phyloP scores from a whole-genome alignment of 495 filamentous ascomycete species.

The Penicillium lividum region DNA sequence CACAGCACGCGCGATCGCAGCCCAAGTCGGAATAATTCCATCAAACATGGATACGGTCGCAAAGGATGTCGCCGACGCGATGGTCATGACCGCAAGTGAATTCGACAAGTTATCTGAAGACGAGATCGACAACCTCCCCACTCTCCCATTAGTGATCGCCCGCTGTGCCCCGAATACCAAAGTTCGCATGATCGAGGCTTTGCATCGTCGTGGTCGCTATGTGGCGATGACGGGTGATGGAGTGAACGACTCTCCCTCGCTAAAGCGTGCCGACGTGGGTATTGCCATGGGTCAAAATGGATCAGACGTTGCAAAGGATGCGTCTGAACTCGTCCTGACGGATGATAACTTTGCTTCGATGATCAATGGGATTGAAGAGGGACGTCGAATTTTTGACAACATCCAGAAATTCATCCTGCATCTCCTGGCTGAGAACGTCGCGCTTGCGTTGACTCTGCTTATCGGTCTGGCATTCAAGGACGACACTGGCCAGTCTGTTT shows the following conservation, averaged over 20 bases:
- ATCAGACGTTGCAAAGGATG: conserved; percentile 85
- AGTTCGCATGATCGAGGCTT: conserved; percentile 75
- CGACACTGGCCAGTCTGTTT: conserved; percentile 60
- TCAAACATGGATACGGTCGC: conserved; percentile 49
- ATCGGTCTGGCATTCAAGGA: conserved; percentile 76
- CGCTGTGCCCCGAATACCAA: conserved; percentile 73
- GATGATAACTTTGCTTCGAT: conserved; percentile 87
- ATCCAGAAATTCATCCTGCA: conserved; percentile 79
- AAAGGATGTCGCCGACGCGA: conserved; percentile 57
- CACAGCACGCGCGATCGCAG: conserved; percentile 66
- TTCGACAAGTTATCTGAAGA: conserved; percentile 66
- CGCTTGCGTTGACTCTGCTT: conserved; percentile 66
- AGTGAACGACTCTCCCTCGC: conserved; percentile 81
- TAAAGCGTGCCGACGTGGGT: conserved; percentile 80
- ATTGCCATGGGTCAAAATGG: conserved; percentile 81
- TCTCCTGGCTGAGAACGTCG: conserved; percentile 72
- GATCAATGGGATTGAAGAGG: conserved; percentile 71
- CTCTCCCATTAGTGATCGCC: conserved; percentile 68
- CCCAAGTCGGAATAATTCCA: conserved; percentile 68
- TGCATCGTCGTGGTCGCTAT: conserved; percentile 65
- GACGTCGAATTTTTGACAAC: conserved; percentile 72
- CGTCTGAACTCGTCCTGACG: conserved; percentile 76
- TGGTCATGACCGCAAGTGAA: conserved; percentile 70
- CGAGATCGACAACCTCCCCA: conserved; percentile 65
- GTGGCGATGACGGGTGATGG: conserved; percentile 91